Evolutionary conservation across 2,329 filamentous ascomycete genomes (phyloP), one percentile per base, ranked within the genome.

Genomic region (Fusarium coffeatum): DNA sequence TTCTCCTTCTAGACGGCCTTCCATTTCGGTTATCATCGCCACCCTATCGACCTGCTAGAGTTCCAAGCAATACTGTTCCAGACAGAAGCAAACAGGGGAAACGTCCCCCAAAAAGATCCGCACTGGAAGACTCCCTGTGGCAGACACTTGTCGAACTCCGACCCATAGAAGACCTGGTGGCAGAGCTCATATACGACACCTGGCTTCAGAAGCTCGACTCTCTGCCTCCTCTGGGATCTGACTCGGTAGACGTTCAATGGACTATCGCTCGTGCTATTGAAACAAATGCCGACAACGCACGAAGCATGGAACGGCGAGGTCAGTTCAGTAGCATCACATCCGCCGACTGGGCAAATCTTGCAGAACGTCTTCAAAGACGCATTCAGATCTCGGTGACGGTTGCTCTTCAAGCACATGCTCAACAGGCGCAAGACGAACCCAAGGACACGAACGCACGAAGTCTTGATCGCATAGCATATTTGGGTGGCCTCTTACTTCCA

Each of bases 401-500:
- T 8, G 55, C 62, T 5, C 45, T 64, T 2, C 66, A 56, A 2
- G 32, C 28, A 2, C 59, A 64, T 23, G 55, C 65, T 11, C 66
- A 45, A 6, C 50, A 62, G 30, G 60, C 51, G 6, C 66, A 57
- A 4, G 37, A 59, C 4, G 58, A 68, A 4, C 47, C 66, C 1
- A 72, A 70, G 8, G 76, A 80, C 32, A 76, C 78, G 57, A 81
- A 81, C 65, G 72, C 82, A 55, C 78, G 80, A 18, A 79, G 81
- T 22, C 78, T 86, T 10, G 80, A 84, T 73, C 82, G 85, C 8
- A 81, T 86, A 16, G 78, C 82, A 2, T 86, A 86, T 73, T 78
- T 86, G 13, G 85, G 84, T 49, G 85, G 83, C 1, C 72, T 86
- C 2, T 75, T 86, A 8, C 78, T 86, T 2, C 85, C 85, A 4